Conservation (phyloP, 495 filamentous ascomycete genomes). For the Tuber aestivum region DNA sequence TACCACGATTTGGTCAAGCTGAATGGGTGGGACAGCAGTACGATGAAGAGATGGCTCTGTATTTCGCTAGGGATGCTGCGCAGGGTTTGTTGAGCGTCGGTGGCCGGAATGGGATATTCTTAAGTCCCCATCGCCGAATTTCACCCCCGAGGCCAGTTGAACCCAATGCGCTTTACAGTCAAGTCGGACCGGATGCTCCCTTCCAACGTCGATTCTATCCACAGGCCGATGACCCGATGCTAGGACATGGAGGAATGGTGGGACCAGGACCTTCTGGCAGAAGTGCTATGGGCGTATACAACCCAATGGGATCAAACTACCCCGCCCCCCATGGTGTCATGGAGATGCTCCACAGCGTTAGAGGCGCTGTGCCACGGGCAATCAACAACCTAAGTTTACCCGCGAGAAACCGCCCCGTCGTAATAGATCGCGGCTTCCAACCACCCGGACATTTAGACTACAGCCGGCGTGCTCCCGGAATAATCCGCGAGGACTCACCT, state of each 20-base stretch:
- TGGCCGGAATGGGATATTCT: background rate
- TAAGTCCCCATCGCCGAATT: constrained; percentile 16
- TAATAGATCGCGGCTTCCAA: constrained; percentile 20
- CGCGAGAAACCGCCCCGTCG: constrained; percentile 9
- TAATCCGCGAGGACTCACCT: constrained; percentile 37
- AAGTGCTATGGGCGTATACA: background rate
- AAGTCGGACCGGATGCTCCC: constrained; percentile 19
- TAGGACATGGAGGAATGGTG: constrained; percentile 35
- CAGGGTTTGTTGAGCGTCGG: constrained; percentile 44
- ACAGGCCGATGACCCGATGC: constrained; percentile 36
- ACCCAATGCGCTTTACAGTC: constrained; percentile 31
- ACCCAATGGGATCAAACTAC: constrained; percentile 11
- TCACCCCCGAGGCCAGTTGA: constrained; percentile 34
- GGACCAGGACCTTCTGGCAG: constrained; percentile 8
- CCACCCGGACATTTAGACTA: constrained; percentile 42
- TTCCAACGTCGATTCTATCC: constrained; percentile 26
- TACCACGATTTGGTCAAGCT: background rate
- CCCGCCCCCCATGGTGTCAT: constrained; percentile 18
- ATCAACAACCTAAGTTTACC: constrained; percentile 11
- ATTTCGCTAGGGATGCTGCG: constrained; percentile 21
- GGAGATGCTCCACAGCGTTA: constrained; percentile 10
- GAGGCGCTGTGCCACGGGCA: constrained; percentile 8
- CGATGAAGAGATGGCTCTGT: constrained; percentile 15
- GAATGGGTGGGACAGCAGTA: background rate
- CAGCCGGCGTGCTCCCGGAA: constrained; percentile 32